phyloP scores from a whole-genome alignment of 148 eudicot species.

The Simmondsia chinensis region DNA sequence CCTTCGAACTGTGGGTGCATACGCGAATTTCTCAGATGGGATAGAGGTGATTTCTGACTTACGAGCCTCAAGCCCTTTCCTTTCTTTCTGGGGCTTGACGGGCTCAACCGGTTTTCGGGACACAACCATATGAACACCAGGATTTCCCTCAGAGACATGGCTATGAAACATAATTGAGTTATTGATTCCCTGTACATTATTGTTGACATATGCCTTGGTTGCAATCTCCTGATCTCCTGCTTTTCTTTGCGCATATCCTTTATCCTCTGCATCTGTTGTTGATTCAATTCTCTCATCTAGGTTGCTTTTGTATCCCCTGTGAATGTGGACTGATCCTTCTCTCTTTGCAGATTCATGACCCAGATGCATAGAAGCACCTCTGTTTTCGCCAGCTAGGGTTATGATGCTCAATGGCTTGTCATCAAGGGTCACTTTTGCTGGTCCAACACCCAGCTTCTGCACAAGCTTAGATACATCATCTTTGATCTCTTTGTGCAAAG shows the following conservation, averaged over 20 bases:
- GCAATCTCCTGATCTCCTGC: slow-evolving; percentile 12
- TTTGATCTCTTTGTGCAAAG: slow-evolving; percentile 32
- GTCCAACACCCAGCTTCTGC: slow-evolving; percentile 23
- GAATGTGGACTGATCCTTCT: slow-evolving; percentile 46
- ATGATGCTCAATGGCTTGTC: slow-evolving; percentile 38
- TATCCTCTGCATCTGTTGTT: slow-evolving; percentile 41
- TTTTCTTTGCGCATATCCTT: too few species aligned
- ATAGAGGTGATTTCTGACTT: slow-evolving; percentile 33
- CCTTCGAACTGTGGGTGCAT: slow-evolving; percentile 53
- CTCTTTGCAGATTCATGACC: slow-evolving; percentile 26
- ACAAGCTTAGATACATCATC: slow-evolving; percentile 34
- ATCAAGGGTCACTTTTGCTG: slow-evolving; percentile 18
- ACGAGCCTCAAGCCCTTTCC: slow-evolving; percentile 12
- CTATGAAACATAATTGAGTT: slow-evolving; percentile 58
- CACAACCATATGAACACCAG: slow-evolving; percentile 47
- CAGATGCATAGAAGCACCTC: slow-evolving; percentile 66
- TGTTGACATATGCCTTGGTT: slow-evolving; percentile 45
- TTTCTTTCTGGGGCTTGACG: slow-evolving; percentile 9
- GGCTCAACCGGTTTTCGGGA: slow-evolving; percentile 16
- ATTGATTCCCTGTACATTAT: slow-evolving; percentile 65
- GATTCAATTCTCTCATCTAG: slow-evolving; percentile 26
- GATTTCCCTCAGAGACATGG: slow-evolving; percentile 38
- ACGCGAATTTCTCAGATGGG: slow-evolving; percentile 37
- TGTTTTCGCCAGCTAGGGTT: slow-evolving; percentile 73
- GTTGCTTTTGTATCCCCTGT: slow-evolving; percentile 50